A percentile compares a stretch with the other conserved stretches of the same genome.
Evolutionary conservation across 352 stramenopile species (phyloP).

Genomic region (Globisporangium viniferum): DNA sequence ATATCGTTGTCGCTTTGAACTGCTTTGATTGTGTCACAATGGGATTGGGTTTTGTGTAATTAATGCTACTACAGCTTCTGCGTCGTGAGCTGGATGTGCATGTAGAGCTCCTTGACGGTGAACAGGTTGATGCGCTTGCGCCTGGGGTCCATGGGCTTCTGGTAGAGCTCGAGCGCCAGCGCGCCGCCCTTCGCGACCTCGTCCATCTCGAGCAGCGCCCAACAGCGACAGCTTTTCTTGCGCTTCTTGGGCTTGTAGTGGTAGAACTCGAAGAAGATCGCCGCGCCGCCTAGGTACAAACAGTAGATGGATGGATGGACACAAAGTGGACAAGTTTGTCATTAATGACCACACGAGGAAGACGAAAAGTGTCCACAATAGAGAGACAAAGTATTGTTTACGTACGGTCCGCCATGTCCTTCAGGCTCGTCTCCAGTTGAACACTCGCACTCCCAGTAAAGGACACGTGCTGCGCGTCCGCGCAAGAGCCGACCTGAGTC

Average conservation of each 20-base stretch:
- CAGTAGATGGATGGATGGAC: not conserved
- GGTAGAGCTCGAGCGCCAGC: constrained; percentile 60
- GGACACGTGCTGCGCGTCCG: constrained; percentile 41
- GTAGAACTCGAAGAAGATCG: constrained; percentile 69
- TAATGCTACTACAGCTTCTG: constrained; percentile 18
- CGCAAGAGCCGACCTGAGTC: constrained; percentile 34
- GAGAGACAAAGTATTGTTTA: not conserved
- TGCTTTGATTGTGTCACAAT: not conserved
- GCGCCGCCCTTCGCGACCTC: constrained; percentile 32
- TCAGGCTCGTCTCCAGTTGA: constrained; percentile 45
- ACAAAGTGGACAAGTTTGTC: not conserved
- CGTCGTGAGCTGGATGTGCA: constrained; percentile 44
- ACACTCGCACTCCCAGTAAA: constrained; percentile 34
- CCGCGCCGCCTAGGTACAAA: constrained; percentile 34
- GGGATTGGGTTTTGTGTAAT: not conserved
- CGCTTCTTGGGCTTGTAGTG: constrained; percentile 79
- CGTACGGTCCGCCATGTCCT: constrained; percentile 50
- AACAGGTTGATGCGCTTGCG: constrained; percentile 70
- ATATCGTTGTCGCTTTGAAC: no score
- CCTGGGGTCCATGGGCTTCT: constrained; percentile 65
- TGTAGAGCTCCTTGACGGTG: constrained; percentile 68
- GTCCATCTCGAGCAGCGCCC: constrained; percentile 69
- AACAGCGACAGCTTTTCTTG: constrained; percentile 77
- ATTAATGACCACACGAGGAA: not conserved
- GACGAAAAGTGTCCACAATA: not conserved